These are phyloP conservation scores for Bolboschoenoplectus hybrid DNA, from an alignment of 202 grass and related monocot genomes.

Conservation along the genomic window DNA sequence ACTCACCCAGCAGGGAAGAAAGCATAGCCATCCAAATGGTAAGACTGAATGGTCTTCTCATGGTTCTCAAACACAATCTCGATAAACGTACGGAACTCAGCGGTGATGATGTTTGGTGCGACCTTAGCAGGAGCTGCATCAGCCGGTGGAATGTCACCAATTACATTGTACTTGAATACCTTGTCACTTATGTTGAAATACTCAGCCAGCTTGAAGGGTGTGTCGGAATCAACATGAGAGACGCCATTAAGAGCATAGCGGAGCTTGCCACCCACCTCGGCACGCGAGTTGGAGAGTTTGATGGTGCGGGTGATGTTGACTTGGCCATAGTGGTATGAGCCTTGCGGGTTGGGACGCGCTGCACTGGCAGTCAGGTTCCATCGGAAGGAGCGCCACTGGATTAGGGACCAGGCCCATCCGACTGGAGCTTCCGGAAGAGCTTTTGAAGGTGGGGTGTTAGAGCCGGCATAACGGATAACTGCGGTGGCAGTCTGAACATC, in stretches of 20 bases:
- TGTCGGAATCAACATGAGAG: conserved; percentile 61
- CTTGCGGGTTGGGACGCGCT: conserved; percentile 92
- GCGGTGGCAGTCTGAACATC: conserved; percentile 47
- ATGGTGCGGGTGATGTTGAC: conserved; percentile 97
- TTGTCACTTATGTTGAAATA: conserved; percentile 64
- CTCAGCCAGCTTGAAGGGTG: conserved; percentile 80
- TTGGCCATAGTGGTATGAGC: conserved; percentile 92
- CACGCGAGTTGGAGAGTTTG: conserved; percentile 49
- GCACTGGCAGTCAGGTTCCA: conserved; percentile 97
- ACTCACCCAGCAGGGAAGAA: conserved; percentile 83
- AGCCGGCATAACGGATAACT: conserved; percentile 64
- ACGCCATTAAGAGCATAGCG: conserved; percentile 73
- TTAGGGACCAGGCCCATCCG: conserved; percentile 91
- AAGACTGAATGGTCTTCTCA: conserved; percentile 77
- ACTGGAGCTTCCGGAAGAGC: conserved; percentile 55
- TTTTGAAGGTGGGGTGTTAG: conserved; percentile 57
- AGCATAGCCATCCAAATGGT: conserved; percentile 82
- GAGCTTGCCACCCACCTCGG: conserved; percentile 57
- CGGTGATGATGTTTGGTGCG: conserved; percentile 57
- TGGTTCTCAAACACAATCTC: conserved; percentile 83
- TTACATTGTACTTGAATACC: conserved; percentile 74
- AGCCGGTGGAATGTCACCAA: conserved; percentile 56
- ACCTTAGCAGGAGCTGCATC: conserved; percentile 25
- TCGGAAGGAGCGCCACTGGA: conserved; percentile 90
- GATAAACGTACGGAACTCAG: conserved; percentile 83